These are phyloP conservation scores for Parascedosporium putredinis DNA, from an alignment of 2,329 filamentous ascomycete genomes.

Conservation along the genomic window DNA sequence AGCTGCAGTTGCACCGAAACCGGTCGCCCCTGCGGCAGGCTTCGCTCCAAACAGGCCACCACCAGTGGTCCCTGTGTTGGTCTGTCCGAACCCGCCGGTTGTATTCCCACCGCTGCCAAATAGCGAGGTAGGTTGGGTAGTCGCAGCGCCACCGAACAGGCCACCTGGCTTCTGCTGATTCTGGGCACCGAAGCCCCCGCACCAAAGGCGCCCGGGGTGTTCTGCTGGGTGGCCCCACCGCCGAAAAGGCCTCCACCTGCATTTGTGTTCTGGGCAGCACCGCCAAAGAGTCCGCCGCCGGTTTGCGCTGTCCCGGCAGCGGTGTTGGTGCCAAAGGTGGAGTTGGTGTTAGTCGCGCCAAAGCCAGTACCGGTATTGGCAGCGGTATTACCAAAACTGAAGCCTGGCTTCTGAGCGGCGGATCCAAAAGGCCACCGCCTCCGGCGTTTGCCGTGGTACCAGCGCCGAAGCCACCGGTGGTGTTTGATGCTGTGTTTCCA, in stretches of 20 bases:
- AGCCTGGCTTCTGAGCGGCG: slow-evolving; percentile 26
- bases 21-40: too few species aligned
- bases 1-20: slow-evolving; percentile 19
- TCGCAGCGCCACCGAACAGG: slow-evolving; percentile 17
- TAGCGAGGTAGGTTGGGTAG: slow-evolving; percentile 22
- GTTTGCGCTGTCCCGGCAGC: slow-evolving; percentile 14
- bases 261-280: slow-evolving; percentile 16
- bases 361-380: slow-evolving; percentile 18
- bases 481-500: slow-evolving; percentile 21
- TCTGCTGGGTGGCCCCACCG: slow-evolving; percentile 15
- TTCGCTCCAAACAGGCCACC: slow-evolving; percentile 32
- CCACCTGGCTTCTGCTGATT: slow-evolving; percentile 14
- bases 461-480: slow-evolving; percentile 16
- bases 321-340: slow-evolving; percentile 27
- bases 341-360: slow-evolving; percentile 24
- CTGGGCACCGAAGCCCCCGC: slow-evolving; percentile 8
- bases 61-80: slow-evolving; percentile 17
- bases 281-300: slow-evolving; percentile 18
- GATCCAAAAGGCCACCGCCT: slow-evolving; percentile 34
- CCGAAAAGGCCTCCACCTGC: slow-evolving; percentile 33
- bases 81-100: slow-evolving; percentile 29
- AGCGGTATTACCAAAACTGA: slow-evolving; percentile 32
- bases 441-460: slow-evolving; percentile 12
- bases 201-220: slow-evolving; percentile 13
- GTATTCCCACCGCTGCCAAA: slow-evolving; percentile 20